Base-by-base conservation (phyloP, 306 rosid species). In the Glycyrrhiza uralensis region DNA sequence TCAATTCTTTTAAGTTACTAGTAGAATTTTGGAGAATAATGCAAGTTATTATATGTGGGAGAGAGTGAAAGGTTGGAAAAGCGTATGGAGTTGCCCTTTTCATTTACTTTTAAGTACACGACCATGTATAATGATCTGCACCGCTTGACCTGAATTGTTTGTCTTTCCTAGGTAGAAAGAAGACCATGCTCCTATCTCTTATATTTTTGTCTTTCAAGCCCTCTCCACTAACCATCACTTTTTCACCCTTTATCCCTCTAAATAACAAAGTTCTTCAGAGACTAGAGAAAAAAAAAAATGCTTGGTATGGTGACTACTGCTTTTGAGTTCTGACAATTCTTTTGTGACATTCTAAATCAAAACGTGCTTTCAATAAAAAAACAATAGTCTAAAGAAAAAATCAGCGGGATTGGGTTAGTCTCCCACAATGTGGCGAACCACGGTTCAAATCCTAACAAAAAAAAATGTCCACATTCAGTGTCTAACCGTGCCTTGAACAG, bases 81-180 rank as follows among this genome's bases (percentile, higher is more conserved):
- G 69, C 56, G 61, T 49, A 41, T 72, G 68, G 38, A 71, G 15
- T 65, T 56, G 24, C 71, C 66, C 75, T 76, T 81, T 71, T 49
- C 55, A 17, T 15, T 50, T 33, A 71, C 66, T 72, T 76, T 50
- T 50, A 58, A 36, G 66, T 56, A 49, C 80, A 78, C 24, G 0
- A 45, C 50, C 69, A 75, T 80, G 55, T 2, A 17, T 66, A 73
- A 20, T 85, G 23, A 78, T 57, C 66, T 72, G 46, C 76, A 72
- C 79, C 26, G 59, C 79, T 76, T 82, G 72, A 74, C 83, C 77
- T 58, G 50, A 68, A 56, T 69, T 77, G 83, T 79, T n/a, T 82
- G 80, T 77, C 75, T 85, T 80, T 77, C 76, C 80, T 59, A 78
- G 72, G 69, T 33, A 42, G 22, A 78, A 76, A 66, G 38, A 78